phyloP scores from a whole-genome alignment of 768 basidiomycete genomes.

The Peribolospora kevripleyi region DNA sequence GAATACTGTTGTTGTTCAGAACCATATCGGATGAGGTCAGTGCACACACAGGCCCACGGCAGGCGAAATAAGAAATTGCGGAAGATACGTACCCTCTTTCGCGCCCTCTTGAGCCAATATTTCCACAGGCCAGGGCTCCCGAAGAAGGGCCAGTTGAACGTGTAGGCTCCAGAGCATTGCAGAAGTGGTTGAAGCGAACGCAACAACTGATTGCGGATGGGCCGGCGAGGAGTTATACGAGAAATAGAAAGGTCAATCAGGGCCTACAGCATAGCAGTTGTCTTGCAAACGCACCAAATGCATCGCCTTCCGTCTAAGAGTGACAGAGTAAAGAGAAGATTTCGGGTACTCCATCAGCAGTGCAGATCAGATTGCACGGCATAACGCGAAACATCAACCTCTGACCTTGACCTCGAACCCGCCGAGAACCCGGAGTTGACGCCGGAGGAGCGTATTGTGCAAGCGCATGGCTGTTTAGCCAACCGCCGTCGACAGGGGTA shows the following conservation, averaged over 20 bases:
- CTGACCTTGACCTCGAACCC: conserved; percentile 75
- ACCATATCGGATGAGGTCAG: too few relatives aligned
- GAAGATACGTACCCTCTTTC: conserved; percentile 25
- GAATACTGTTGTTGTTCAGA: too few relatives aligned
- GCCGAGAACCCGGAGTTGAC: conserved; percentile 65
- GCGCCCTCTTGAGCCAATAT: conserved; percentile 84
- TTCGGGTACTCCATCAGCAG: too few relatives aligned
- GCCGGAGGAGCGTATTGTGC: conserved; percentile 65
- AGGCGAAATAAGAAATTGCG: not conserved
- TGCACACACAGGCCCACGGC: not conserved
- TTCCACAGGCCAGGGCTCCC: conserved; percentile 73
- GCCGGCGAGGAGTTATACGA: too few relatives aligned
- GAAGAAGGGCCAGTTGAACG: conserved; percentile 57
- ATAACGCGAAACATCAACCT: too few relatives aligned
- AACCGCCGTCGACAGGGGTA: too few relatives aligned
- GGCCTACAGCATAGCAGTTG: too few relatives aligned
- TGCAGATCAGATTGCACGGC: too few relatives aligned
- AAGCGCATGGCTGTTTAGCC: conserved; percentile 40
- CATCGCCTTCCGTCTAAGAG: conserved; percentile 66
- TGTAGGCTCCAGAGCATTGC: conserved; percentile 77
- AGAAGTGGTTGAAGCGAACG: conserved; percentile 66
- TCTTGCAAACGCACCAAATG: conserved; percentile 32
- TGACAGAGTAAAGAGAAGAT: too few relatives aligned
- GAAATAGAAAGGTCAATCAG: too few relatives aligned
- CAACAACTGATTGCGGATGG: conserved; percentile 33